Conservation (phyloP, 208 protist species). For the Angomonas desouzai region DNA sequence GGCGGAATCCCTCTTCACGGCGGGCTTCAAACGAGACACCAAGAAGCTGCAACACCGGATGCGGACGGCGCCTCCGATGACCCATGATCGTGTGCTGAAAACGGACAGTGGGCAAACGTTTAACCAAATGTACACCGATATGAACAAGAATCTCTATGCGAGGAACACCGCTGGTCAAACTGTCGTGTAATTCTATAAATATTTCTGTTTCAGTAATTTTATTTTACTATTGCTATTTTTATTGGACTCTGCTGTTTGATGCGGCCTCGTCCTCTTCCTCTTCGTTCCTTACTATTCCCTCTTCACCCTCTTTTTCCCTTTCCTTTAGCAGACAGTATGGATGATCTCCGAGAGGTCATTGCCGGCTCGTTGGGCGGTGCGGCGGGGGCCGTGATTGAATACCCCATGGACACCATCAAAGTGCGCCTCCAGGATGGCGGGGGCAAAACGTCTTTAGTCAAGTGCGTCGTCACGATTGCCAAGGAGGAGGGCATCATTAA, state of each 20-base stretch:
- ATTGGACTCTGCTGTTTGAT: background rate
- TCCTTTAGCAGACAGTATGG: constrained; percentile 11
- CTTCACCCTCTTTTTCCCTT: constrained; percentile 16
- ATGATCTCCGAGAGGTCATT: constrained; percentile 66
- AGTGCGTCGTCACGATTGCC: constrained; percentile 66
- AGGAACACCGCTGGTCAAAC: background rate
- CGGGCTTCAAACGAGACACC: constrained; percentile 83
- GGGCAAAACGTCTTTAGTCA: constrained; percentile 50
- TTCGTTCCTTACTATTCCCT: no score
- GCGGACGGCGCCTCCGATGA: constrained; percentile 80
- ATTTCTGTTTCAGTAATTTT: constrained; percentile 8
- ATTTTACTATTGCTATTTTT: constrained; percentile 4
- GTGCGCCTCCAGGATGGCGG: constrained; percentile 87
- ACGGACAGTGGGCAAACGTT: constrained; percentile 74
- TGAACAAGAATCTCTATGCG: background rate
- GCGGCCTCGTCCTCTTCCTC: background rate
- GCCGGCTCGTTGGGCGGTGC: constrained; percentile 78
- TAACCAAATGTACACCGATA: constrained; percentile 67
- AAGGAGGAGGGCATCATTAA: constrained; percentile 78
- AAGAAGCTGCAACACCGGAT: constrained; percentile 85
- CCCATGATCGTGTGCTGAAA: constrained; percentile 68
- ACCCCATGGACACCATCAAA: constrained; percentile 92
- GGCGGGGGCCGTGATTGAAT: constrained; percentile 77
- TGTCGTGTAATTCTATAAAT: background rate
- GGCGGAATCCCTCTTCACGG: constrained; percentile 83